phyloP scores from a whole-genome alignment of 2,329 filamentous ascomycete species.

The Myrmaecium sp. region DNA sequence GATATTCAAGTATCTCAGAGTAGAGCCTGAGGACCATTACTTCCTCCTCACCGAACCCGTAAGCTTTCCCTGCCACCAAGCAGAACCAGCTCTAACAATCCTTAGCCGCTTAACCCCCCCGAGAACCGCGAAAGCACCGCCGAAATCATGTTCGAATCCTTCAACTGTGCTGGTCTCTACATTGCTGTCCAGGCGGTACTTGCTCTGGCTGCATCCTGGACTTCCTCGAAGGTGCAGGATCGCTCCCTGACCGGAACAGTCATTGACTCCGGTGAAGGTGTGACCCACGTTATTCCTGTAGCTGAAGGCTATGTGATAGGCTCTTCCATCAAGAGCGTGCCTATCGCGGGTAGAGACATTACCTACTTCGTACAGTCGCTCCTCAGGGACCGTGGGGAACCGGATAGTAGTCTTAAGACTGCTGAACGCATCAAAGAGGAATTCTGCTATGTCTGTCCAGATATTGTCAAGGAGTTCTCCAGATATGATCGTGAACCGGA shows the following conservation, averaged over 20 bases:
- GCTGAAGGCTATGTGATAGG: conserved; percentile 98
- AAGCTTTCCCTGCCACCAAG: conserved; percentile 19
- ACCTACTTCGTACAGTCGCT: conserved; percentile 98
- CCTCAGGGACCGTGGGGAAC: conserved; percentile 86
- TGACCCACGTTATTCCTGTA: conserved; percentile 96
- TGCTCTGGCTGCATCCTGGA: conserved; percentile 93
- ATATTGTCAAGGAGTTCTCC: conserved; percentile 96
- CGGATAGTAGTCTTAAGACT: conserved; percentile 92
- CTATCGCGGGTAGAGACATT: conserved; percentile 93
- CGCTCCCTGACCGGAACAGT: conserved; percentile 92
- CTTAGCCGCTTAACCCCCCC: conserved; percentile 82
- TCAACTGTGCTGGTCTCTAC: conserved; percentile 97
- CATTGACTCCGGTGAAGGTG: conserved; percentile 96
- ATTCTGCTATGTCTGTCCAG: conserved; percentile 94
- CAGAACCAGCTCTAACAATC: conserved; percentile 6
- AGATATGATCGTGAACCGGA: conserved; percentile 83
- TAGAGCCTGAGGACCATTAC: conserved; percentile 97
- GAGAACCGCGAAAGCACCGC: conserved; percentile 98
- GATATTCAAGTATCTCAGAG: conserved; percentile 97
- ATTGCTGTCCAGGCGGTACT: conserved; percentile 97
- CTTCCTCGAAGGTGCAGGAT: conserved; percentile 92
- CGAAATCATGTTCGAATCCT: conserved; percentile 99
- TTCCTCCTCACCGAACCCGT: conserved; percentile 96
- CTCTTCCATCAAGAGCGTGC: conserved; percentile 97
- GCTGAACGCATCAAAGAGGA: conserved; percentile 98